Conservation (phyloP, 331 rosid genomes). For the Spiraea crenata region DNA sequence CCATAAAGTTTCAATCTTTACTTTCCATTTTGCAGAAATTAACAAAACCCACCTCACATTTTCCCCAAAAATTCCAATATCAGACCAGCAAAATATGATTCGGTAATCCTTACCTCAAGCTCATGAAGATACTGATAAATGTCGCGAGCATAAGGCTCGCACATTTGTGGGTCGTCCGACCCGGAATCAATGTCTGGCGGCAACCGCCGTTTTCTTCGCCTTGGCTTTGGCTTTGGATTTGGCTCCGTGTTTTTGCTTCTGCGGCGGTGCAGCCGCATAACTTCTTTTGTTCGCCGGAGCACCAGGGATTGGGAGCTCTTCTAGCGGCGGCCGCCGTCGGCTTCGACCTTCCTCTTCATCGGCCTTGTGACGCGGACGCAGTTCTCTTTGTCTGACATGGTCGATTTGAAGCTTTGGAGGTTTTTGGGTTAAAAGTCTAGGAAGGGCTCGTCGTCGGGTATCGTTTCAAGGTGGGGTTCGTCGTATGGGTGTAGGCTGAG, state of each 20-base stretch:
- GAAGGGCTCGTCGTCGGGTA: no score
- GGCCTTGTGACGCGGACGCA: constrained; percentile 36
- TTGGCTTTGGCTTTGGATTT: background rate
- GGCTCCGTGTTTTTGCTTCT: constrained; percentile 9
- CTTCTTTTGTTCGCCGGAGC: background rate
- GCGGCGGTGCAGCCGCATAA: background rate
- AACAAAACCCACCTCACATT: background rate
- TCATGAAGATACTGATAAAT: constrained; percentile 44
- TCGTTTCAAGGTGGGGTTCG: no score
- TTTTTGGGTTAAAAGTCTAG: no score
- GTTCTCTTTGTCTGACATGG: constrained; percentile 36
- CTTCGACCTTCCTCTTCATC: constrained; percentile 34
- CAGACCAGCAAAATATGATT: background rate
- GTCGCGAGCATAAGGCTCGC: constrained; percentile 41
- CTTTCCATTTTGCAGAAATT: background rate
- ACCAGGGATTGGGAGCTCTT: constrained; percentile 35
- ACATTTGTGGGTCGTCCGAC: constrained; percentile 44
- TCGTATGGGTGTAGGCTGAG: no score
- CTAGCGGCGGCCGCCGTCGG: constrained; percentile 13
- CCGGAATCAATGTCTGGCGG: constrained; percentile 1
- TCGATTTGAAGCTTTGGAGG: background rate
- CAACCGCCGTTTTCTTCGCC: constrained; percentile 8
- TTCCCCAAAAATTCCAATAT: background rate
- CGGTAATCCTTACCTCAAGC: constrained; percentile 35
- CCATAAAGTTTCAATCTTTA: background rate